A percentile compares a stretch with the other conserved stretches of the same genome.
Conservation (phyloP, 2,329 filamentous ascomycete genomes). For the Trichoderma sp. region DNA sequence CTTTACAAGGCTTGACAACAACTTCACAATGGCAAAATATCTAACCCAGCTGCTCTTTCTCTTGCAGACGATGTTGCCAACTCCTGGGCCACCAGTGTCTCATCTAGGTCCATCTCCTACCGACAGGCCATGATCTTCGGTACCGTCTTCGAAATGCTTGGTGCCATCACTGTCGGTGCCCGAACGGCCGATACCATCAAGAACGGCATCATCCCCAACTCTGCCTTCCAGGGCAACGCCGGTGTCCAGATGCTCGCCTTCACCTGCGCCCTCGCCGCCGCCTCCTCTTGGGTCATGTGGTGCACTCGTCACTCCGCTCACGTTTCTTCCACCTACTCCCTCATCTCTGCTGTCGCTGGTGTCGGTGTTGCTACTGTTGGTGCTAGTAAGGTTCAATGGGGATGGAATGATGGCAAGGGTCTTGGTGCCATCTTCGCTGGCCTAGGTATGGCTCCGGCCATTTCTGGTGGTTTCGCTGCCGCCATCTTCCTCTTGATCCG, state of each 20-base stretch:
- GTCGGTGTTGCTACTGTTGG: slow-evolving; percentile 66
- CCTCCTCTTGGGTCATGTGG: slow-evolving; percentile 74
- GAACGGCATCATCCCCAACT: slow-evolving; percentile 66
- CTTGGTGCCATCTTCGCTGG: slow-evolving; percentile 71
- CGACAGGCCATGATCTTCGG: slow-evolving; percentile 64
- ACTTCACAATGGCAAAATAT: neutral
- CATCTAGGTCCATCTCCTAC: slow-evolving; percentile 73
- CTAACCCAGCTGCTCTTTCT: neutral
- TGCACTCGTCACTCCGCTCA: slow-evolving; percentile 70
- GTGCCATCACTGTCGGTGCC: slow-evolving; percentile 63
- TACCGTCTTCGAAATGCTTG: slow-evolving; percentile 64
- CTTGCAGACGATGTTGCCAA: slow-evolving; percentile 75
- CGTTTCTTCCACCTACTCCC: slow-evolving; percentile 68
- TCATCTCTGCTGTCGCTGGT: slow-evolving; percentile 64
- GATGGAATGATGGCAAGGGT: slow-evolving; percentile 66
- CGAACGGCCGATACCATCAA: slow-evolving; percentile 74
- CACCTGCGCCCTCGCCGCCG: slow-evolving; percentile 60
- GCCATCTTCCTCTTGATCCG: slow-evolving; percentile 68
- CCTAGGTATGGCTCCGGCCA: slow-evolving; percentile 67
- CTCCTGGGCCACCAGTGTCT: slow-evolving; percentile 74
- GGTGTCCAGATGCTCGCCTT: slow-evolving; percentile 67
- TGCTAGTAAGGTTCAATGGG: slow-evolving; percentile 62
- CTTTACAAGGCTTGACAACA: neutral
- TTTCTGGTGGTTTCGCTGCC: slow-evolving; percentile 62
- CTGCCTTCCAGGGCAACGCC: slow-evolving; percentile 57